Evolutionary conservation across 345 rosid species (phyloP).

Genomic region (Citrus trifoliata): DNA sequence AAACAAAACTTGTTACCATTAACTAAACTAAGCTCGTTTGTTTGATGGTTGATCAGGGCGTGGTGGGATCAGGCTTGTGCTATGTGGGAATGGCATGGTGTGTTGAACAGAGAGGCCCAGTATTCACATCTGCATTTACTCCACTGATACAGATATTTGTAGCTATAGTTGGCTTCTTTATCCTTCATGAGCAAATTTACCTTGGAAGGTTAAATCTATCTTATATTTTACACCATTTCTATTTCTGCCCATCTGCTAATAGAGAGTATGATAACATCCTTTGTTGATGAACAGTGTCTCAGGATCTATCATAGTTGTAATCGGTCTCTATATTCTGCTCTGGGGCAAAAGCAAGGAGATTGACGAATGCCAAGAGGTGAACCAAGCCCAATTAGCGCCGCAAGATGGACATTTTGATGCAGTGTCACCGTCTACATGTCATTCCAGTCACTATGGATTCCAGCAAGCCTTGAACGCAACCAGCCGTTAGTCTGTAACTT

Average conservation of each 20-base stretch:
- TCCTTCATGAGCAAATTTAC: constrained; percentile 65
- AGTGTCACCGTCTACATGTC: constrained; percentile 5
- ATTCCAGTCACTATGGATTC: constrained; percentile 1
- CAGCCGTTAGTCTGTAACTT: too few relatives aligned
- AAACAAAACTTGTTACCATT: too few relatives aligned
- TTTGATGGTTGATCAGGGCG: constrained; percentile 39
- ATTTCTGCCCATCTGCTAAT: neutral
- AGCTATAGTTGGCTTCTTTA: constrained; percentile 55
- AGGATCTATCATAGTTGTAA: constrained; percentile 62
- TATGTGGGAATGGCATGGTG: constrained; percentile 89
- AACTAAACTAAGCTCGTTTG: neutral
- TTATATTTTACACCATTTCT: neutral
- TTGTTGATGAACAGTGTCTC: constrained; percentile 42
- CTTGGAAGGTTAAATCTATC: constrained; percentile 51
- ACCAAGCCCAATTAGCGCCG: constrained; percentile 37
- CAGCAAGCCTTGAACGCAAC: neutral
- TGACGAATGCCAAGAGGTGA: constrained; percentile 24
- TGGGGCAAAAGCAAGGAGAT: constrained; percentile 78
- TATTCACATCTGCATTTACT: constrained; percentile 75
- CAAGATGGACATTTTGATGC: constrained; percentile 14
- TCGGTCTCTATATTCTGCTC: constrained; percentile 65
- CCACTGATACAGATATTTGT: constrained; percentile 69
- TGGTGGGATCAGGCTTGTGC: constrained; percentile 76
- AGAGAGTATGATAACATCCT: neutral
- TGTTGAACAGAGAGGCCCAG: constrained; percentile 70